These are phyloP conservation scores for Polyporus tsugae DNA, from an alignment of 1,284 basidiomycete genomes.

Conservation along the genomic window DNA sequence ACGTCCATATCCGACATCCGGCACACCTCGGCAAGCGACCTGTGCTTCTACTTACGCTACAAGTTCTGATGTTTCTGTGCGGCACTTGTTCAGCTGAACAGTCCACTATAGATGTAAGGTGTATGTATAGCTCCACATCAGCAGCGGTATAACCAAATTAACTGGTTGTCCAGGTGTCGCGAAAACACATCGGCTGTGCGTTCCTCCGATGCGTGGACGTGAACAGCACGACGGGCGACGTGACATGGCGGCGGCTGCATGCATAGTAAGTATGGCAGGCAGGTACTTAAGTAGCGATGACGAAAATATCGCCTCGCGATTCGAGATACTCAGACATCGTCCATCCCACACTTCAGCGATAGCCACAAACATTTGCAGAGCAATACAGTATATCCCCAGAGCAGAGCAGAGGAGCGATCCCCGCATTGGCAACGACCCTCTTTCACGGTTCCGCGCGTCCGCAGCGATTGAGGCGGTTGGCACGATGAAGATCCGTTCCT, in stretches of 20 bases:
- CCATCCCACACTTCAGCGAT: not conserved
- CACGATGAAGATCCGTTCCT: not conserved
- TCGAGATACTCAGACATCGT: not conserved
- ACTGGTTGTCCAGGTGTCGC: not conserved
- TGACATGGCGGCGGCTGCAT: not conserved
- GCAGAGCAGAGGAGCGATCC: not conserved
- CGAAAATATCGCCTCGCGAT: not conserved
- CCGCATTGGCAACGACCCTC: not conserved
- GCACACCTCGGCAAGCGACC: not conserved
- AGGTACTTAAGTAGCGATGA: not conserved
- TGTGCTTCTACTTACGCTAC: not conserved
- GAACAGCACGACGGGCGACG: not conserved
- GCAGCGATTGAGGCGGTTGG: not conserved
- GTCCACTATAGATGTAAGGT: not conserved
- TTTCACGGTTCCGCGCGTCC: not conserved
- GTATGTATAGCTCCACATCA: not conserved
- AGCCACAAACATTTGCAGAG: not conserved
- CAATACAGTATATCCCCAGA: not conserved
- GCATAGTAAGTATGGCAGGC: not conserved
- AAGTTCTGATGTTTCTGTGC: not conserved
- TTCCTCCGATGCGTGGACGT: not conserved
- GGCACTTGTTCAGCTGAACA: slow-evolving; percentile 6
- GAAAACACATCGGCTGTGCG: not conserved
- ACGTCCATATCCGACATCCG: not conserved
- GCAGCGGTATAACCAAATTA: not conserved